Base-by-base conservation (phyloP, 345 rosid genomes). In the Psidium guajava region DNA sequence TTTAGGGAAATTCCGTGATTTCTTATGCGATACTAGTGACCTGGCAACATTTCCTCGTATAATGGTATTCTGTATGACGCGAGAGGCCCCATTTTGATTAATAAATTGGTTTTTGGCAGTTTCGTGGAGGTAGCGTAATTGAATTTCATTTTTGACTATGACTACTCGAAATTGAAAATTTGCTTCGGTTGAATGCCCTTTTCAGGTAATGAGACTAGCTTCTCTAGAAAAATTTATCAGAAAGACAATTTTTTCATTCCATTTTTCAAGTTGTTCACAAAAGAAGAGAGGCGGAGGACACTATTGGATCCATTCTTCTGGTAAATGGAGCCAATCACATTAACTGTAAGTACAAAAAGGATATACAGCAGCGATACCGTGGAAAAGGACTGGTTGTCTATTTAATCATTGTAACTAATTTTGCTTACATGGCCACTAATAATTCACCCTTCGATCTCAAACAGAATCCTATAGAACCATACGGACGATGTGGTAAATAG, bases 1-100 rank as follows among this genome's bases (percentile, higher is more conserved):
- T 42, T 42, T 53, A 14, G 14, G 8, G 0, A 27, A 27, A 59
- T 6, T 59, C 0, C 3, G 40, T 5, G 16, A 59, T 27, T 14
- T 6, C 0, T 3, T 12, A 0, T 59, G 20, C 2, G 0, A 0
- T 15, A 64, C 0, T 7, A 0, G 75, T 28, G 42, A 64, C 6
- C 0, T 1, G 42, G 0, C 2, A 4, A 15, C 2, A 27, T 59
- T 27, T 13, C 4, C 9, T n/a, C 14, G 18, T 28, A 64, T 15
- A 15, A 1, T 5, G 42, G 18, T 28, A 36, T 64, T 64, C 16
- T 11, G 18, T 28, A 36, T 28, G 0, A 1, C 22, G 9, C 18
- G 42, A 0, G 42, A 8, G 21, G 15, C 15, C 22, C 75, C 28
- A 15, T 15, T 61, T 14, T 61, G 11, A 27, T 61, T 28, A 27